Evolutionary conservation across 1,139 yeast genomes (phyloP), one percentile per base, ranked within the genome.

Genomic region (Diutina ranongensis): DNA sequence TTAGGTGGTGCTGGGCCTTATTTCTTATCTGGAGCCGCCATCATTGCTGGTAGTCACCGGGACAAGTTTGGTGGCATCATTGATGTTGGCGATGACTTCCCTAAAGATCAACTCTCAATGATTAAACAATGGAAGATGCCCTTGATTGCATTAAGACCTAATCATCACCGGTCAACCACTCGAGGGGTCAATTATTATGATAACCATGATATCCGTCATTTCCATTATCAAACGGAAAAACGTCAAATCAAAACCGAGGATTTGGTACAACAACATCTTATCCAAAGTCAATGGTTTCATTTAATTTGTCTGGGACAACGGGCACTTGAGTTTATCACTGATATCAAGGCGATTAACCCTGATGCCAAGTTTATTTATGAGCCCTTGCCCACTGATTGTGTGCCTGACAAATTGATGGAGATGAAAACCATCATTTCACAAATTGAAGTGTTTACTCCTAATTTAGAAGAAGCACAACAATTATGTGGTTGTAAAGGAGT

Each of bases 1-100:
- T 28, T 35, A 8, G 97, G 97, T 0, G 97, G 97, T 0, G 97
- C 89, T 1, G 97, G 95, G 0, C 76, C 92, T 0, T 89, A 76
- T 58, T 88, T 89, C 1, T 76, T 80, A 1, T 67, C 83, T n/a
- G 96, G 96, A 0, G 80, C 86, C 0, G 64, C 94, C 20, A 67
- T 80, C 45, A 67, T 78, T 1, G 59, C 74, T 7, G 72, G 76
- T 0, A 48, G 56, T 0, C 52, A 57, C 32, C 67, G 76, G 1
- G 49, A 53, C 1, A 56, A 57, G 21, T 68, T 83, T 2, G 72
- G 81, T 2, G 86, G 94, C 62, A 76, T 89, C 12, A 73, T 87
- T 1, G 97, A 89, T 57, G 71, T 75, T 48, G 97, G 97, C 0
- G 54, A 59, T 2, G 97, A 88, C 57, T 86, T 87, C 56, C 95